Evolutionary conservation across 306 rosid genomes (phyloP).

Genomic region (Cotoneaster glaucophyllus): DNA sequence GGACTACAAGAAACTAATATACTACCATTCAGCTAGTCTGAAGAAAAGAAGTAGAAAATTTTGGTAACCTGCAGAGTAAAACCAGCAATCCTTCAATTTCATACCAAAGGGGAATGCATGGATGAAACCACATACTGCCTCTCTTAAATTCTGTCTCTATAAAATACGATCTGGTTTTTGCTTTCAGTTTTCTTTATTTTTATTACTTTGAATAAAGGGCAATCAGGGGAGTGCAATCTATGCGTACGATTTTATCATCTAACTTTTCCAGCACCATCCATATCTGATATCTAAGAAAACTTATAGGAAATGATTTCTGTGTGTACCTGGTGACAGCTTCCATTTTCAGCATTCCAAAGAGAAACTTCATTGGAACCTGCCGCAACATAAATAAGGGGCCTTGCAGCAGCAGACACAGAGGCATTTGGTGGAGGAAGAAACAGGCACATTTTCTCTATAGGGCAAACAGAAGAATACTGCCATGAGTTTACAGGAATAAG

Average conservation of each 20-base stretch:
- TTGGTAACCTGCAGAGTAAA: background rate
- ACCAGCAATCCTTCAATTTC: background rate
- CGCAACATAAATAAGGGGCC: constrained; percentile 94
- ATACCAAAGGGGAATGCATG: background rate
- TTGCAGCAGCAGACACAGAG: constrained; percentile 56
- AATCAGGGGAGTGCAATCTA: background rate
- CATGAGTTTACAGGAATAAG: constrained; percentile 82
- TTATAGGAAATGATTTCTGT: constrained; percentile 7
- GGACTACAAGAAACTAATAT: background rate
- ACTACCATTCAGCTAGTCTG: background rate
- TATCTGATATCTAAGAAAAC: background rate
- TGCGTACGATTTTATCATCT: background rate
- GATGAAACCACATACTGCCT: background rate
- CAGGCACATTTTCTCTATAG: constrained; percentile 83
- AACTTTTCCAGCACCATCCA: background rate
- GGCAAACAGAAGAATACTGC: constrained; percentile 81
- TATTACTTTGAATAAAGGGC: too few species aligned
- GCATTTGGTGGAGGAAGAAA: constrained; percentile 75
- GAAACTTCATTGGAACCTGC: constrained; percentile 96
- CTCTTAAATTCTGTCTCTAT: background rate
- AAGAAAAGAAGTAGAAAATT: background rate
- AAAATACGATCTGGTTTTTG: background rate
- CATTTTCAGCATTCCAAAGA: constrained; percentile 98
- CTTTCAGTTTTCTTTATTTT: background rate
- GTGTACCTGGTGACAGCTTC: constrained; percentile 93